Percentiles rank a stretch among this genome's conserved stretches.
These are phyloP conservation scores for Sclerotinia sclerotiorum DNA, from an alignment of 2,329 filamentous ascomycete genomes.

Conservation along the genomic window DNA sequence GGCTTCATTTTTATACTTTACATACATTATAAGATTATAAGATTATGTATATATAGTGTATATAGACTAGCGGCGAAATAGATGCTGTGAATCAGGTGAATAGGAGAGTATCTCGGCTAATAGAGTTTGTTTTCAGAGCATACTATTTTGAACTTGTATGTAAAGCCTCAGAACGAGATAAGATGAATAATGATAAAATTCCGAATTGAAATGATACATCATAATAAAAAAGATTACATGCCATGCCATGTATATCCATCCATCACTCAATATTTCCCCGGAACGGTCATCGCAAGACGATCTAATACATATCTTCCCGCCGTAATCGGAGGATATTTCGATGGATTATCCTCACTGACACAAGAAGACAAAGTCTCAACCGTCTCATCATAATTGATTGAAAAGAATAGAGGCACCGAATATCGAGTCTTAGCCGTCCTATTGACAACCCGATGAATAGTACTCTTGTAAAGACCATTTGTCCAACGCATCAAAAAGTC, in stretches of 20 bases:
- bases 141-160: not conserved
- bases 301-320: constrained; percentile 39
- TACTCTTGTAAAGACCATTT: constrained; percentile 53
- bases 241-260: too few species aligned
- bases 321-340: constrained; percentile 37
- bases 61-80: not conserved
- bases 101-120: not conserved
- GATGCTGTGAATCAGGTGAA: not conserved
- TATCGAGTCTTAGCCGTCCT: constrained; percentile 51
- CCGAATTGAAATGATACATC: not conserved
- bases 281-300: constrained; percentile 35
- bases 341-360: constrained; percentile 35
- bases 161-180: not conserved
- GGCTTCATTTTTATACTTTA: not conserved
- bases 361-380: constrained; percentile 38
- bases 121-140: not conserved
- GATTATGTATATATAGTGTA: not conserved
- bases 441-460: constrained; percentile 57
- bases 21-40: not conserved
- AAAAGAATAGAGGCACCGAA: constrained; percentile 56
- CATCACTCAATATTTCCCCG: constrained; percentile 23
- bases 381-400: constrained; percentile 39
- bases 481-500: constrained; percentile 54
- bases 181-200: not conserved
- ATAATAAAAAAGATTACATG: not conserved